Evolutionary conservation across 2,329 filamentous ascomycete species (phyloP).

Genomic region (Aspergillus sergii): DNA sequence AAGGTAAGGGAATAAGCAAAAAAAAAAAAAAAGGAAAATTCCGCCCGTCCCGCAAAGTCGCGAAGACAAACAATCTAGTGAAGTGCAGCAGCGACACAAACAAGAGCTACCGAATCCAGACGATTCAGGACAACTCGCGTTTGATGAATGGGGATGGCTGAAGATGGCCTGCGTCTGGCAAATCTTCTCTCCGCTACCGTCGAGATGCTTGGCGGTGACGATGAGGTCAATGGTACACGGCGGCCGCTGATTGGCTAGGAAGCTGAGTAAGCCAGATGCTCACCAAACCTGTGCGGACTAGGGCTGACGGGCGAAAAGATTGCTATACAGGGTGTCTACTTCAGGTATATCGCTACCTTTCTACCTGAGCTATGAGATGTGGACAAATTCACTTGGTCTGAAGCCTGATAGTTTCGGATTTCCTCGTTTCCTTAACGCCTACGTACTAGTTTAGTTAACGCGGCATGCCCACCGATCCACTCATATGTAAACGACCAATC

Average conservation of each 20-base stretch:
- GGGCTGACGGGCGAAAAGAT: not conserved
- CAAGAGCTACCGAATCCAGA: not conserved
- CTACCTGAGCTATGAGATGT: not conserved
- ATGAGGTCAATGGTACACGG: conserved; percentile 29
- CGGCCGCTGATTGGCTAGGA: conserved; percentile 20
- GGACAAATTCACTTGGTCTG: not conserved
- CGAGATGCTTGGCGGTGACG: conserved; percentile 22
- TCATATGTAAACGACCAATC: not conserved
- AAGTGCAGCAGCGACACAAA: not conserved
- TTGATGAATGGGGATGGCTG: conserved; percentile 11
- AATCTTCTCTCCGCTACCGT: conserved; percentile 17
- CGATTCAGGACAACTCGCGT: conserved; percentile 2
- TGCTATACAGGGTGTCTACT: not conserved
- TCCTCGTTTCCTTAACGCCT: not conserved
- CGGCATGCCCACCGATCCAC: conserved; percentile 4
- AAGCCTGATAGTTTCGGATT: not conserved
- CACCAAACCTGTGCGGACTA: conserved; percentile 5
- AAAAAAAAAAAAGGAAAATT: not conserved
- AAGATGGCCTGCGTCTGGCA: conserved; percentile 14
- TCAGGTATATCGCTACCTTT: not conserved
- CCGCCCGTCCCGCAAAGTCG: not conserved
- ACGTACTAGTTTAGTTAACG: conserved; percentile 3
- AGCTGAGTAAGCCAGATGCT: conserved; percentile 25
- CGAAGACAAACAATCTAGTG: not conserved
- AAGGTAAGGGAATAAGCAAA: not conserved